phyloP scores from a whole-genome alignment of 2,329 filamentous ascomycete genomes.

The Apiospora hydei region DNA sequence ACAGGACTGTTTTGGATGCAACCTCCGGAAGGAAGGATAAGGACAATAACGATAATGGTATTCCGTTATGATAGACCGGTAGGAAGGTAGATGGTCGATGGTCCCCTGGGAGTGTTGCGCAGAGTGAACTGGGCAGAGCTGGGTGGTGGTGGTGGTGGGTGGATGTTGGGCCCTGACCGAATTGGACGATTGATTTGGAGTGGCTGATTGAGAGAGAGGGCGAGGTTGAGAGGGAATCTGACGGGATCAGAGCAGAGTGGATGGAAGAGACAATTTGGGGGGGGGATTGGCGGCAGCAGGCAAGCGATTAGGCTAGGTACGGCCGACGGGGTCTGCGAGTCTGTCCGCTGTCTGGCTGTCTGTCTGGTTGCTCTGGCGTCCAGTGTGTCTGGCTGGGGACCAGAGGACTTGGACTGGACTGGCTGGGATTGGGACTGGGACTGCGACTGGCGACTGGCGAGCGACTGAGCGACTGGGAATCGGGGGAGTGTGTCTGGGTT shows the following conservation, averaged over 20 bases:
- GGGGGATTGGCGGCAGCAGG: constrained; percentile 5
- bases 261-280: constrained; percentile 4
- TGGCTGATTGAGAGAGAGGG: background rate
- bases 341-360: background rate
- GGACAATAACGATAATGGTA: background rate
- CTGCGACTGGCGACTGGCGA: background rate
- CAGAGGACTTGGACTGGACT: background rate
- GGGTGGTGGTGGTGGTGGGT: background rate
- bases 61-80: background rate
- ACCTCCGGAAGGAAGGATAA: background rate
- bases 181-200: background rate
- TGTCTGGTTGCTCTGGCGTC: background rate
- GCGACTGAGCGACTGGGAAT: background rate
- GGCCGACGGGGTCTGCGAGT: background rate
- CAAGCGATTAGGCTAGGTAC: constrained; percentile 5
- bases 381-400: background rate
- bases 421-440: background rate
- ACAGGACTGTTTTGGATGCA: background rate
- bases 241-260: background rate
- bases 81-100: background rate
- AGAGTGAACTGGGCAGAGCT: constrained; percentile 6
- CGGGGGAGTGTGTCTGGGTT: constrained; percentile 9
- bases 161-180: constrained; percentile 8
- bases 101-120: constrained; percentile 12
- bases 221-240: constrained; percentile 1